Percentiles rank a stretch among this genome's conserved stretches.
phyloP scores from a whole-genome alignment of 179 eudicot species.

The Carnegiea gigantea region DNA sequence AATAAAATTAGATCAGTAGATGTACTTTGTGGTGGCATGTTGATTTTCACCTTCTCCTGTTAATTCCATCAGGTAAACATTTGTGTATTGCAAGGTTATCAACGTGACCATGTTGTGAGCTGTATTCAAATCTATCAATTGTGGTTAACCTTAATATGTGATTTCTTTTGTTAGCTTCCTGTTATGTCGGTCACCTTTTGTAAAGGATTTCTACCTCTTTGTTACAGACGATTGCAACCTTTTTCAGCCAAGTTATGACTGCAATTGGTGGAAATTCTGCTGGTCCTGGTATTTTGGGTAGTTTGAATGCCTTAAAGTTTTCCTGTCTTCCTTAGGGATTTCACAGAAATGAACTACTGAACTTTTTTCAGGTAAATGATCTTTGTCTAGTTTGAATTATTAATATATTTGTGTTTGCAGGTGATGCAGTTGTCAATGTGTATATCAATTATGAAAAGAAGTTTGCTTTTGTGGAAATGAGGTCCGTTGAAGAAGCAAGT shows the following conservation, averaged over 20 bases:
- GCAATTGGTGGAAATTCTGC: conserved; percentile 83
- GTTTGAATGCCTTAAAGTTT: background rate
- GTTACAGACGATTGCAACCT: conserved; percentile 70
- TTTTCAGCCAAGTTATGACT: conserved; percentile 82
- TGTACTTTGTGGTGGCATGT: too few relatives aligned
- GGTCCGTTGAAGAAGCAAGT: conserved; percentile 92
- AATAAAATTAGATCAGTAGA: too few relatives aligned
- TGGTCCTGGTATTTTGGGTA: conserved; percentile 63
- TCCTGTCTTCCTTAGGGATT: conserved; percentile 15
- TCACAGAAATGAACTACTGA: background rate
- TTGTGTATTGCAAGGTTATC: too few relatives aligned
- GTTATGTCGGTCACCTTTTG: background rate
- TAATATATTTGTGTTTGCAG: conserved; percentile 35
- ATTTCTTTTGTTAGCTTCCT: background rate
- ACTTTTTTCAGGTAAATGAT: background rate
- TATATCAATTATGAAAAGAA: conserved; percentile 96
- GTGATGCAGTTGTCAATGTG: conserved; percentile 96
- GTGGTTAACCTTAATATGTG: too few relatives aligned
- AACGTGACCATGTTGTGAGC: too few relatives aligned
- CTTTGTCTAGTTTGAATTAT: background rate
- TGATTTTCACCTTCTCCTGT: too few relatives aligned
- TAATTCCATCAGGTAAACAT: too few relatives aligned
- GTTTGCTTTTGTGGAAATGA: conserved; percentile 98
- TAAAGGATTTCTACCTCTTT: conserved; percentile 5
- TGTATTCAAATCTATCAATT: too few relatives aligned